Percentiles rank a stretch among this genome's conserved stretches.
phyloP scores from a whole-genome alignment of 2,329 filamentous ascomycete genomes.

The Fusarium gaditjirri region DNA sequence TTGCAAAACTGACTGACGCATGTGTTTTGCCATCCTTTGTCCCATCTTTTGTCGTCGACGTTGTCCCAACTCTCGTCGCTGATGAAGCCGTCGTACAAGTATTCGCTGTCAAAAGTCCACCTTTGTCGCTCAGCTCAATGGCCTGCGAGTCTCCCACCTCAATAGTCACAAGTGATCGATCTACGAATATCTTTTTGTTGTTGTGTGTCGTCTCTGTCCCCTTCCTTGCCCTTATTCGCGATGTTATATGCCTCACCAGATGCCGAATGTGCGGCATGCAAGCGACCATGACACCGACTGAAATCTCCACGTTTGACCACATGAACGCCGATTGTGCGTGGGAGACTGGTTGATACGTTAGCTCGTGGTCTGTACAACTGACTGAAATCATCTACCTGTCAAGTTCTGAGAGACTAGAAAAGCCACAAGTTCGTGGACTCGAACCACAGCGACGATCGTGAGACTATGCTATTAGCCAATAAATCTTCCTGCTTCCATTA shows the following conservation, averaged over 20 bases:
- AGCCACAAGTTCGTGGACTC: not conserved
- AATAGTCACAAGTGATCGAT: constrained; percentile 19
- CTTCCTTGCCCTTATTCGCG: not conserved
- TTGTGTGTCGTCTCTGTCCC: not conserved
- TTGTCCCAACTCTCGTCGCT: not conserved
- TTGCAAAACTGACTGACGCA: constrained; percentile 1
- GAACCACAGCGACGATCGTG: constrained; percentile 11
- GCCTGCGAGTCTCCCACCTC: not conserved
- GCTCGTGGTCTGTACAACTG: rapidly evolving
- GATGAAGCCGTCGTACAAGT: not conserved
- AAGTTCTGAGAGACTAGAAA: constrained; percentile 5
- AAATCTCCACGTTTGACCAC: constrained; percentile 17
- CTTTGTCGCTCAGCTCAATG: not conserved
- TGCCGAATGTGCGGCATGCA: constrained; percentile 27
- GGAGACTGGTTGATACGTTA: not conserved
- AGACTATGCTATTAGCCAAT: not conserved
- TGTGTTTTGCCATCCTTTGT: not conserved
- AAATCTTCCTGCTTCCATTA: rapidly evolving
- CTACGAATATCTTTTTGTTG: constrained; percentile 4
- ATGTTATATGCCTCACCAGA: not conserved
- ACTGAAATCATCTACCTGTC: not conserved
- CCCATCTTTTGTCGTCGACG: not conserved
- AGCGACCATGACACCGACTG: constrained; percentile 24
- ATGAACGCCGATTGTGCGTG: constrained; percentile 17
- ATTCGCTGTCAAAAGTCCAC: not conserved